Evolutionary conservation across 2,329 filamentous ascomycete genomes (phyloP).

Genomic region (Niveomyces coronatus): DNA sequence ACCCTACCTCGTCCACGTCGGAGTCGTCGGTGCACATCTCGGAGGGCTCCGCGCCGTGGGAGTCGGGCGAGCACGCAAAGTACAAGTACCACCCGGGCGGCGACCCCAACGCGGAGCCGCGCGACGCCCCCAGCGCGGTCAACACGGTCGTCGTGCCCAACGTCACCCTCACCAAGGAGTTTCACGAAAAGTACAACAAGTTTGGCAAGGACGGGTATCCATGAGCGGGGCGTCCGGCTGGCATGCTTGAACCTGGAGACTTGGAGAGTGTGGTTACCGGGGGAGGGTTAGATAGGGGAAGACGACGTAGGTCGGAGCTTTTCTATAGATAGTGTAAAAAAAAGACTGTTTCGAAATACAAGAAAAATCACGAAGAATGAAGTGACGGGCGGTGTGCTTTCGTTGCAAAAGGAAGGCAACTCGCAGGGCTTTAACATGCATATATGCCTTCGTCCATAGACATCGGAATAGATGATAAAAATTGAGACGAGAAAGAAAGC

Average conservation of each 20-base stretch:
- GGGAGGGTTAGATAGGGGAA: too few relatives aligned
- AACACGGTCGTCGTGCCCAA: constrained; percentile 92
- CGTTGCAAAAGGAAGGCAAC: too few relatives aligned
- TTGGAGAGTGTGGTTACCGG: too few relatives aligned
- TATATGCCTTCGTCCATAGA: too few relatives aligned
- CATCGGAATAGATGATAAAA: neutral
- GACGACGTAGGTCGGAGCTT: too few relatives aligned
- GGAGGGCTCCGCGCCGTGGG: constrained; percentile 81
- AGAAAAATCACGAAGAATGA: too few relatives aligned
- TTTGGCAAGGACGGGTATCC: constrained; percentile 94
- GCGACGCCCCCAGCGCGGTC: constrained; percentile 87
- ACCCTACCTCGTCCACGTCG: constrained; percentile 75
- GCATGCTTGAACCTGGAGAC: too few relatives aligned
- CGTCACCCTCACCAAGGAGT: constrained; percentile 81
- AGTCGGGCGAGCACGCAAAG: constrained; percentile 56
- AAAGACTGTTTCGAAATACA: too few relatives aligned
- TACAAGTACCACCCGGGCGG: constrained; percentile 79
- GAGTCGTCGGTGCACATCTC: constrained; percentile 68
- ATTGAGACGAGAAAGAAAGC: neutral
- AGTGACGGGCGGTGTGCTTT: too few relatives aligned
- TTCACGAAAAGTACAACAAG: constrained; percentile 99
- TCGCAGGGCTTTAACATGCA: too few relatives aligned
- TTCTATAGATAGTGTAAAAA: too few relatives aligned
- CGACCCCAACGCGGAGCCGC: constrained; percentile 62
- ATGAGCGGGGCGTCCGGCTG: constrained; percentile 34